phyloP scores from a whole-genome alignment of 768 basidiomycete genomes.

The Boletellus ananas region DNA sequence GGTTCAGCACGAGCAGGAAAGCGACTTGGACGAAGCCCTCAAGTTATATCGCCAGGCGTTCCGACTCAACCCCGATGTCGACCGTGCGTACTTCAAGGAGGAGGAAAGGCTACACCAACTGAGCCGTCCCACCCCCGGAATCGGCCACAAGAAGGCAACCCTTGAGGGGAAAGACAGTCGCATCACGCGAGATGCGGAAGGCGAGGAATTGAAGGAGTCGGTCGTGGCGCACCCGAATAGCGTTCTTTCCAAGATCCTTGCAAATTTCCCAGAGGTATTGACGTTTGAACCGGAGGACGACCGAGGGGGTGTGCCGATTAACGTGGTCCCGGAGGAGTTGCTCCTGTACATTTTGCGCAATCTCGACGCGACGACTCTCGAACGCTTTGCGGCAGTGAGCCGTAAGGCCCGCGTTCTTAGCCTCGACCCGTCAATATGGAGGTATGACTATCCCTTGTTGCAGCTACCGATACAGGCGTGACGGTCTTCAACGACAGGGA shows the following conservation, averaged over 20 bases:
- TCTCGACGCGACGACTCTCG: constrained; percentile 65
- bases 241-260: constrained; percentile 48
- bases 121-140: constrained; percentile 27
- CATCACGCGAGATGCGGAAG: constrained; percentile 60
- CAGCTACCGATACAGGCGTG: background rate
- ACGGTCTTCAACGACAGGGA: constrained; percentile 39
- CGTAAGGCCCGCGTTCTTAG: constrained; percentile 73
- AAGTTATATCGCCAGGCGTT: constrained; percentile 77
- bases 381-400: constrained; percentile 71
- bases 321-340: constrained; percentile 71
- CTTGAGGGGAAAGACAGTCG: constrained; percentile 71
- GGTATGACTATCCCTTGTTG: constrained; percentile 39
- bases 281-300: constrained; percentile 72
- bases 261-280: constrained; percentile 44
- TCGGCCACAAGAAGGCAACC: constrained; percentile 64
- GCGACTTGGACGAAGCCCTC: constrained; percentile 74
- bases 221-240: constrained; percentile 29
- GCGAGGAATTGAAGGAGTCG: constrained; percentile 8
- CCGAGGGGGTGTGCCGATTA: constrained; percentile 49
- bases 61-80: constrained; percentile 71
- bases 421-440: constrained; percentile 72
- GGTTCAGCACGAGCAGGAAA: constrained; percentile 66
- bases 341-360: constrained; percentile 61
- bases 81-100: constrained; percentile 60
- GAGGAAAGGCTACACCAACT: constrained; percentile 36